Evolutionary conservation across 768 basidiomycete genomes (phyloP).

Genomic region (Suillus subluteus): DNA sequence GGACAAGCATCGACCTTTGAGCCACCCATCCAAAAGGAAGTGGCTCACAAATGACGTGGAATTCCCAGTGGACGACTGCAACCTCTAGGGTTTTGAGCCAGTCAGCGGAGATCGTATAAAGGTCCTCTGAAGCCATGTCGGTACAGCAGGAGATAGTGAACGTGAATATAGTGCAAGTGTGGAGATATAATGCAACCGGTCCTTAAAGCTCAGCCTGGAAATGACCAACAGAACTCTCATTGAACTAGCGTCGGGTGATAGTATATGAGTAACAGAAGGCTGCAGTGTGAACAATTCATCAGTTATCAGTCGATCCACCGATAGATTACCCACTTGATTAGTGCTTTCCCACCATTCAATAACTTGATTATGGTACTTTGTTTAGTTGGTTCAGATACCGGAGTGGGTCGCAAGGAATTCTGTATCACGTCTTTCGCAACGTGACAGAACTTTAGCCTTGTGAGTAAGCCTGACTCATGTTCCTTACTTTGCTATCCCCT

Average conservation of each 20-base stretch:
- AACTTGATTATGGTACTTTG: not conserved
- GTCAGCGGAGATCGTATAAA: not conserved
- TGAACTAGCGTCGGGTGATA: no score
- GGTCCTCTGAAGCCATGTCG: not conserved
- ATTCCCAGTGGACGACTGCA: not conserved
- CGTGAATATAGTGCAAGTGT: not conserved
- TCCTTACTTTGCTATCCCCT: not conserved
- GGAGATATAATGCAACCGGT: not conserved
- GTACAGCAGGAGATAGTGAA: not conserved
- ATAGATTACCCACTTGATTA: not conserved
- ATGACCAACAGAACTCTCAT: no score
- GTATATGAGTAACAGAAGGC: not conserved
- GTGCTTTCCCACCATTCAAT: not conserved
- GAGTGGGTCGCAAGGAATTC: not conserved
- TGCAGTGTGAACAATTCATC: not conserved
- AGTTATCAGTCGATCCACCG: not conserved
- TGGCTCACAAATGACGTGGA: not conserved
- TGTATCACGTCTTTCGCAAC: not conserved
- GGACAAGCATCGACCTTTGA: not conserved
- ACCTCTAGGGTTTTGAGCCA: constrained; percentile 1
- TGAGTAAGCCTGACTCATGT: not conserved
- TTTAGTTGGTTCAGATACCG: not conserved
- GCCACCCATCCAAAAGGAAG: not conserved
- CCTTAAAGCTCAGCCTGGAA: not conserved
- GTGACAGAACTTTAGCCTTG: no score